Base-by-base conservation (phyloP, 148 eudicot species). In the Agrostemma githago region DNA sequence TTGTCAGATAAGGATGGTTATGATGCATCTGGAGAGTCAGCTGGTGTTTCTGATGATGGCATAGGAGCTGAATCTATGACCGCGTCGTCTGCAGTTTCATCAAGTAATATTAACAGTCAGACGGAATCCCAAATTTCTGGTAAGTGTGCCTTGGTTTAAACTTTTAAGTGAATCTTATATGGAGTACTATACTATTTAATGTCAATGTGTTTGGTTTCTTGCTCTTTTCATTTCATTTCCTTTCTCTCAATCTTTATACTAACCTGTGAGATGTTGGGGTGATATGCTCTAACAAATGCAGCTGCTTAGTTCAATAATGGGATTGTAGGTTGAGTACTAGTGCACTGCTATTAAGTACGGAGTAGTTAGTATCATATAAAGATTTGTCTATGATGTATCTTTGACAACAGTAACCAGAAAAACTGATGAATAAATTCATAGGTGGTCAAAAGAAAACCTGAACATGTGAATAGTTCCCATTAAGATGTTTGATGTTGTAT, bases 1-100 rank as follows among this genome's bases (percentile, higher is more conserved):
- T 73, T 83, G 72, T 73, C 83, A 70, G 86, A 79, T 46, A 87
- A 76, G 78, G 82, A 81, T 74, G 82, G 84, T 38, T 72, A 72
- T 79, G 82, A 72, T 51, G 79, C 75, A 56, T 79, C 81, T 21
- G 79, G 61, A 70, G 83, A 82, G 73, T 84, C 78, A 10, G 77
- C 79, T 40, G 74, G 82, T 51, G 79, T 85, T 16, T 78, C 80
- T 38, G 76, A 76, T 68, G 80, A 77, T 56, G 77, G 81, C 19
- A 46, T 72, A 48, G 66, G 41, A 69, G 54, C 78, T 60, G 76
- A 82, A 56, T 71, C 76, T 40, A 68, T 72, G 21, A 62, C 71
- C 37, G 51, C 80, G 53, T 58, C 58, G 69, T 68, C 72, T 59
- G 69, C 56, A 38, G 53, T 16, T 76, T 54, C 71, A 9, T 51